phyloP scores from a whole-genome alignment of 2,329 filamentous ascomycete species.

The Talaromyces islandicus region DNA sequence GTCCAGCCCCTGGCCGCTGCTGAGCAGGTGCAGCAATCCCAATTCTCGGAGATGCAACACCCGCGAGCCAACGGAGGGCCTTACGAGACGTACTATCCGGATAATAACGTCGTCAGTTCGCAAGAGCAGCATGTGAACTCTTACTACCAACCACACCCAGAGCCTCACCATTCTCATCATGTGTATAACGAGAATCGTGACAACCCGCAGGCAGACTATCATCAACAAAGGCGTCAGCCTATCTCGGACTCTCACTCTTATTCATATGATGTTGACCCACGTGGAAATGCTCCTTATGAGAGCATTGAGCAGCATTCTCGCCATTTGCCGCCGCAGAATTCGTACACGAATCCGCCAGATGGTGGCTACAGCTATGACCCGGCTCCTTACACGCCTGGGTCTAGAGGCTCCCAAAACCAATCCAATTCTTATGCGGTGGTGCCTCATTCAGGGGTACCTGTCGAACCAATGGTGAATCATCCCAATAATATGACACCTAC shows the following conservation, averaged over 20 bases:
- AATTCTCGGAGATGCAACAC: slow-evolving; percentile 1
- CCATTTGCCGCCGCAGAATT: not conserved
- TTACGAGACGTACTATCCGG: slow-evolving; percentile 1
- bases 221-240: slow-evolving; percentile 2
- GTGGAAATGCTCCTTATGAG: not conserved
- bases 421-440: slow-evolving; percentile 1
- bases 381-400: not conserved
- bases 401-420: not conserved
- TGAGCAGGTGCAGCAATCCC: slow-evolving; percentile 3
- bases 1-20: slow-evolving; percentile 11
- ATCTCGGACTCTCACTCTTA: not conserved
- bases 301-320: slow-evolving; percentile 1
- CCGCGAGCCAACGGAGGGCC: not conserved
- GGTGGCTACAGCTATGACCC: slow-evolving; percentile 5
- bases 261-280: not conserved
- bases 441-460: not conserved
- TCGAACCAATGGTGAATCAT: slow-evolving; percentile 28
- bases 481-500: slow-evolving; percentile 41
- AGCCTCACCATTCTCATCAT: slow-evolving; percentile 1
- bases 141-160: slow-evolving; percentile 1
- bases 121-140: slow-evolving; percentile 4
- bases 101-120: not conserved
- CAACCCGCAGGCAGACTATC: slow-evolving; percentile 2
- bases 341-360: not conserved
- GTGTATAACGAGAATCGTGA: slow-evolving; percentile 1